phyloP scores from a whole-genome alignment of 2,329 filamentous ascomycete genomes.

The Drechslerella dactyloides region DNA sequence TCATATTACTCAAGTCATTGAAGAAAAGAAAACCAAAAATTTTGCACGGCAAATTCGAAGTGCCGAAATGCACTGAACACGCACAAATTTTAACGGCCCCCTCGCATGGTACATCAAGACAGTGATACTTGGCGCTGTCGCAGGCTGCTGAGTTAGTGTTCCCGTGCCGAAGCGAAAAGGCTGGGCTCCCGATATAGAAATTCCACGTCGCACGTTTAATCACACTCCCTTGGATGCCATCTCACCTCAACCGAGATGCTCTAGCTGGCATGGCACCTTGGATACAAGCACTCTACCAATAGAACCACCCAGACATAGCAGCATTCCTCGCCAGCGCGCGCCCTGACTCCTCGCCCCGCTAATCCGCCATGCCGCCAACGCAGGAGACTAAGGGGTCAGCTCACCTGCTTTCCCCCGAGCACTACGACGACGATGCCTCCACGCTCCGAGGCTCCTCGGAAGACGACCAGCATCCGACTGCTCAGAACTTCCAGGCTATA shows the following conservation, averaged over 20 bases:
- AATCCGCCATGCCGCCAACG: conserved; percentile 25
- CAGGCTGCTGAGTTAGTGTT: background rate
- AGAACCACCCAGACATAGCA: background rate
- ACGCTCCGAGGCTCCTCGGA: conserved; percentile 66
- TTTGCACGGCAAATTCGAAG: background rate
- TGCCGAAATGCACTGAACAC: background rate
- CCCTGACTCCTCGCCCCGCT: conserved; percentile 14
- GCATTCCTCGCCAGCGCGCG: conserved; percentile 15
- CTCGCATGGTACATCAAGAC: too few relatives aligned
- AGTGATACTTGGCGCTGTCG: too few relatives aligned
- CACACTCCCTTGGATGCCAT: background rate
- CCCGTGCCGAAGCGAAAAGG: background rate
- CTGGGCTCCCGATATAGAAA: background rate
- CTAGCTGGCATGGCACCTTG: background rate
- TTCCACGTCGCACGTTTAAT: background rate
- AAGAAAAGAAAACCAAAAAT: too few relatives aligned
- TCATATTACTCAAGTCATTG: too few relatives aligned
- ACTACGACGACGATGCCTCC: conserved; percentile 72
- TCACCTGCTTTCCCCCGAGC: conserved; percentile 67
- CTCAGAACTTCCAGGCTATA: conserved; percentile 70
- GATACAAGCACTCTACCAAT: background rate
- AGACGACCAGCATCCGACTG: conserved; percentile 76
- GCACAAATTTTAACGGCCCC: too few relatives aligned
- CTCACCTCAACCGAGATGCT: background rate
- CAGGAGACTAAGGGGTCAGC: conserved; percentile 48